Conservation (phyloP, 202 grass and related monocot species). For the Digitaria exilis region DNA sequence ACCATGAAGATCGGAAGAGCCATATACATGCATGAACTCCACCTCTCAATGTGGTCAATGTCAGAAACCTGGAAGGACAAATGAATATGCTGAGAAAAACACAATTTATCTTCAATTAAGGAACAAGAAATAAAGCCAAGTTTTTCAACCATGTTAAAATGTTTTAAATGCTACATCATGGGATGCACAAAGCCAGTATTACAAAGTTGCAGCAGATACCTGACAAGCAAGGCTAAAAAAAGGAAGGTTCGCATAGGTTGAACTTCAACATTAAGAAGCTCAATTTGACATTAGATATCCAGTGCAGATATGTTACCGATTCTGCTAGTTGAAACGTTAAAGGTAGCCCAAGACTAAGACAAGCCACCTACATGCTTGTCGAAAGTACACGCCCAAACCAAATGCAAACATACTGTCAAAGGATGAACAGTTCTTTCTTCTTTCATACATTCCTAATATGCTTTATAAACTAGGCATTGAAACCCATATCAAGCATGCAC, state of each 20-base stretch:
- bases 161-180: not conserved
- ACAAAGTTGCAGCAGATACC: not conserved
- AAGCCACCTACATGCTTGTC: not conserved
- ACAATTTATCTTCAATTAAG: conserved; percentile 6
- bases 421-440: not conserved
- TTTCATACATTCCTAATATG: not conserved
- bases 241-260: conserved; percentile 4
- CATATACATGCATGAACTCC: conserved; percentile 98
- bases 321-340: not conserved
- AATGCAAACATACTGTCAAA: not conserved
- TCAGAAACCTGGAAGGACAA: conserved; percentile 73
- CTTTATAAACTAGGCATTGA: not conserved
- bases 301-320: not conserved
- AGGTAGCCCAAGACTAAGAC: not conserved
- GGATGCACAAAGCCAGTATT: not conserved
- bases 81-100: conserved; percentile 13
- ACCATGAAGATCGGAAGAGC: conserved; percentile 95
- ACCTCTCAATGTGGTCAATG: conserved; percentile 87
- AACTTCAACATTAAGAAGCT: not conserved
- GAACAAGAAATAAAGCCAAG: conserved; percentile 13
- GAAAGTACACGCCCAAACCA: not conserved
- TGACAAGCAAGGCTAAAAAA: not conserved
- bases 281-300: not conserved
- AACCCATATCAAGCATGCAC: not conserved
- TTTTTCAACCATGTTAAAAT: not conserved